phyloP scores from a whole-genome alignment of 2,329 filamentous ascomycete species.

The Boeremia exigua region DNA sequence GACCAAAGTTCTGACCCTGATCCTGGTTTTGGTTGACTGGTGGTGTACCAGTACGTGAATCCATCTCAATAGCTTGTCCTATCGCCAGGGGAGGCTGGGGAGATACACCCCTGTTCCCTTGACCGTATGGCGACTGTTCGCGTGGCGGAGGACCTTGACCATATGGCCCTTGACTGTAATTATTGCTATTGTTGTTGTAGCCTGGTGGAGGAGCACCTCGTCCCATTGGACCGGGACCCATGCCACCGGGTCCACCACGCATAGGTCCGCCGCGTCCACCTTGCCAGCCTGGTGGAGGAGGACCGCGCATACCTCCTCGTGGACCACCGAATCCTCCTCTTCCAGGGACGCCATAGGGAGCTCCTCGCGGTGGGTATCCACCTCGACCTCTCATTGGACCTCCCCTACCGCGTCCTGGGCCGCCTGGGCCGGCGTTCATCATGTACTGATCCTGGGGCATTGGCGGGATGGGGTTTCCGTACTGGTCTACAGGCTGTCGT shows the following conservation, averaged over 20 bases:
- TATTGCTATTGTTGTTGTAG: constrained; percentile 49
- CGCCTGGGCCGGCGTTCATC: constrained; percentile 49
- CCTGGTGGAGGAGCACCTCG: constrained; percentile 52
- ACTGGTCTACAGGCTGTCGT: constrained; percentile 63
- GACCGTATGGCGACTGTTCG: constrained; percentile 46
- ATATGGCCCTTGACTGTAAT: constrained; percentile 38
- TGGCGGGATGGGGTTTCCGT: constrained; percentile 64
- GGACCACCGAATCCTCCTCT: constrained; percentile 46
- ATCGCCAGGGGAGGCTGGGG: constrained; percentile 51
- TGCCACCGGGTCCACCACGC: constrained; percentile 39
- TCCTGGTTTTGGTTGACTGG: constrained; percentile 21
- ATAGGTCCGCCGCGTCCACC: constrained; percentile 43
- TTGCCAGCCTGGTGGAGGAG: constrained; percentile 51
- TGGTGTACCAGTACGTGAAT: constrained; percentile 59
- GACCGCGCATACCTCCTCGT: constrained; percentile 48
- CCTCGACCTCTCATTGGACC: constrained; percentile 48
- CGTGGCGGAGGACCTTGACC: constrained; percentile 39
- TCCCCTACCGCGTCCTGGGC: constrained; percentile 49
- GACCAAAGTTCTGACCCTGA: constrained; percentile 43
- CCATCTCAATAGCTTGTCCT: constrained; percentile 80
- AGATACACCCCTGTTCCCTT: constrained; percentile 62
- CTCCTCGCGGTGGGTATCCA: constrained; percentile 46
- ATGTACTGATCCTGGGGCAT: constrained; percentile 54
- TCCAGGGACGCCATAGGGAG: constrained; percentile 40
- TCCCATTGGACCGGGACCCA: constrained; percentile 47